Conservation (phyloP, 148 eudicot species). For the Camellia granthamiana region DNA sequence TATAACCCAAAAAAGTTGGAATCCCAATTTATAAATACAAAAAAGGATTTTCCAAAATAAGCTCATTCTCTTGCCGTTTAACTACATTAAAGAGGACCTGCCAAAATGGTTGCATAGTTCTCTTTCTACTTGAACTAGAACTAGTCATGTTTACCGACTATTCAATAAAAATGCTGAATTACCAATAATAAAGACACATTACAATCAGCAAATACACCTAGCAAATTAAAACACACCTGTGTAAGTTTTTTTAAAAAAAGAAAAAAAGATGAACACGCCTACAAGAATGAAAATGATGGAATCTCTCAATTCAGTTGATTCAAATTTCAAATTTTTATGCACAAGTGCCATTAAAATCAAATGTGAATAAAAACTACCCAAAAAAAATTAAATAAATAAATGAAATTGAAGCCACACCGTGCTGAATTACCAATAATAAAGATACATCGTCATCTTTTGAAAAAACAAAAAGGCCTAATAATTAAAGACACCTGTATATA, state of each 20-base stretch:
- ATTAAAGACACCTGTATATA: too few relatives aligned
- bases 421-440: too few relatives aligned
- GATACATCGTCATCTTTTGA: too few relatives aligned
- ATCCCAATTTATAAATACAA: neutral
- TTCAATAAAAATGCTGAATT: neutral
- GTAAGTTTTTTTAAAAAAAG: too few relatives aligned
- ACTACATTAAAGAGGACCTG: neutral
- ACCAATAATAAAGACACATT: neutral
- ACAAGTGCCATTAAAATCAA: too few relatives aligned
- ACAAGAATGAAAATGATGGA: neutral
- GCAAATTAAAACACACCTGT: neutral
- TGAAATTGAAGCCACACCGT: too few relatives aligned
- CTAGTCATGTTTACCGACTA: neutral
- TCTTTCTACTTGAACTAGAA: neutral
- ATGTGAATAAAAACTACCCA: too few relatives aligned
- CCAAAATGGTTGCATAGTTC: neutral
- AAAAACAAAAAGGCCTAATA: too few relatives aligned
- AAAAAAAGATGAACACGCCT: neutral
- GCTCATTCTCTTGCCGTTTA: neutral
- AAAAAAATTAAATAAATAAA: too few relatives aligned
- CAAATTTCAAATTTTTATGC: too few relatives aligned
- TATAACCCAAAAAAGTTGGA: neutral
- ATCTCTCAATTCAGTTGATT: neutral
- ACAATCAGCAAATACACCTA: neutral
- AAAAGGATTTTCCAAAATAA: neutral